phyloP scores from a whole-genome alignment of 192 early-diverging fungal genomes.

The Dimargaris verticillata region DNA sequence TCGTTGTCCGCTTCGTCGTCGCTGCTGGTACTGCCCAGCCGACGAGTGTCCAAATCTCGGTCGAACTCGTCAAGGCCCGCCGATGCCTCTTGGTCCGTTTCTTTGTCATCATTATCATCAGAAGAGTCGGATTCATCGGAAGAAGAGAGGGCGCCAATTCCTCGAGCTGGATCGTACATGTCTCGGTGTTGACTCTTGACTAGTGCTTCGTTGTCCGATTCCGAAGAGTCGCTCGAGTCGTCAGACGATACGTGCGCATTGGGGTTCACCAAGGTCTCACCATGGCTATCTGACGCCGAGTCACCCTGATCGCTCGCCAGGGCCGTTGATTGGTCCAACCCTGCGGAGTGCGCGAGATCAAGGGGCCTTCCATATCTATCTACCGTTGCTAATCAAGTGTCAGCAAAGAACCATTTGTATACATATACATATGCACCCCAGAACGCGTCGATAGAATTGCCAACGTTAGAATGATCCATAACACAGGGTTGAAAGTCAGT shows the following conservation, averaged over 20 bases:
- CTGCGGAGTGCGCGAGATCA: too few relatives aligned
- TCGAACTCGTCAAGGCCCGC: neutral
- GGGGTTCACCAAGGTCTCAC: neutral
- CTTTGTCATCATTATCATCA: constrained; percentile 14
- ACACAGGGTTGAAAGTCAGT: too few relatives aligned
- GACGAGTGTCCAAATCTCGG: constrained; percentile 18
- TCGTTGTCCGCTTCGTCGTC: constrained; percentile 39
- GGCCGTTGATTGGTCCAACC: neutral
- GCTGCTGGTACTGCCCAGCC: constrained; percentile 22
- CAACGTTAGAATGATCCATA: too few relatives aligned
- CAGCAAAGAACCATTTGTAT: too few relatives aligned
- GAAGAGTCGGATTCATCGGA: constrained; percentile 17
- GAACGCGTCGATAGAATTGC: too few relatives aligned
- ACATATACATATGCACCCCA: too few relatives aligned
- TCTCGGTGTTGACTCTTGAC: neutral
- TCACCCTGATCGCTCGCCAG: neutral
- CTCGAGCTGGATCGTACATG: constrained; percentile 59
- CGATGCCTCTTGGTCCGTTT: constrained; percentile 16
- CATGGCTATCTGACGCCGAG: neutral
- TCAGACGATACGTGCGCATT: neutral
- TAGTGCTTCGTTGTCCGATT: neutral
- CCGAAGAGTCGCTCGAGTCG: neutral
- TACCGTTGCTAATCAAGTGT: too few relatives aligned
- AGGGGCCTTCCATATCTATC: too few relatives aligned
- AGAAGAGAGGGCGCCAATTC: constrained; percentile 40